Evolutionary conservation across 345 rosid genomes (phyloP).

Genomic region (Camelina laxa): DNA sequence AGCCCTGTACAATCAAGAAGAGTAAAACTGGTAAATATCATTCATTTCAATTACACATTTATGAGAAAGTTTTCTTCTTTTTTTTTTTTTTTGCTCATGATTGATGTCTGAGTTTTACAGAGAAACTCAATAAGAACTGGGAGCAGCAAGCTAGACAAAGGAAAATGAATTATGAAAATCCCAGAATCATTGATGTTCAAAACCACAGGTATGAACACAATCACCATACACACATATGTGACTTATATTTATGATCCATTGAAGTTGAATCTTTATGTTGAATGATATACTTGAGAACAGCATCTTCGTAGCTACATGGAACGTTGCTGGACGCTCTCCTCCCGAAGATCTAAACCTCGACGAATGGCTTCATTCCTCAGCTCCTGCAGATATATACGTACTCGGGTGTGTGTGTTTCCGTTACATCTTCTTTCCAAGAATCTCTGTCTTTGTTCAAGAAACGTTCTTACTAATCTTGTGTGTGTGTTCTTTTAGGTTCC

Average conservation of each 20-base stretch:
- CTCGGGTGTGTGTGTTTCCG: slow-evolving; percentile 78
- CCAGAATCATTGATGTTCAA: slow-evolving; percentile 93
- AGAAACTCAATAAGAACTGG: slow-evolving; percentile 69
- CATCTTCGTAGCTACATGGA: slow-evolving; percentile 93
- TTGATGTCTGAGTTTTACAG: slow-evolving; percentile 52
- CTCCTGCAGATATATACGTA: slow-evolving; percentile 96
- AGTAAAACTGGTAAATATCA: slow-evolving; percentile 74
- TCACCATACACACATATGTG: neutral
- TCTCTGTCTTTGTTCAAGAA: slow-evolving; percentile 13
- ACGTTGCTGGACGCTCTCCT: slow-evolving; percentile 97
- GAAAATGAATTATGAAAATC: slow-evolving; percentile 92
- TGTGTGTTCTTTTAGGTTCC: slow-evolving; percentile 62
- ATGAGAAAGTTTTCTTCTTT: neutral
- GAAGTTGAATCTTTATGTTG: slow-evolving; percentile 6
- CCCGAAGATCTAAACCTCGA: slow-evolving; percentile 80
- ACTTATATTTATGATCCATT: slow-evolving; percentile 4
- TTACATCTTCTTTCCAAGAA: slow-evolving; percentile 4
- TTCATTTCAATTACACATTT: slow-evolving; percentile 1
- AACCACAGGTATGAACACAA: slow-evolving; percentile 65
- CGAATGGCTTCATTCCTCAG: slow-evolving; percentile 96
- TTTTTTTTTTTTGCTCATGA: neutral
- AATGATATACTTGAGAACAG: slow-evolving; percentile 54
- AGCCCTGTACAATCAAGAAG: slow-evolving; percentile 77
- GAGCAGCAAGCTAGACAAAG: slow-evolving; percentile 71
- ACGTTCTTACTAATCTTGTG: slow-evolving; percentile 9